Conservation (phyloP, 208 protist species). For the Trichomonas vaginalis region DNA sequence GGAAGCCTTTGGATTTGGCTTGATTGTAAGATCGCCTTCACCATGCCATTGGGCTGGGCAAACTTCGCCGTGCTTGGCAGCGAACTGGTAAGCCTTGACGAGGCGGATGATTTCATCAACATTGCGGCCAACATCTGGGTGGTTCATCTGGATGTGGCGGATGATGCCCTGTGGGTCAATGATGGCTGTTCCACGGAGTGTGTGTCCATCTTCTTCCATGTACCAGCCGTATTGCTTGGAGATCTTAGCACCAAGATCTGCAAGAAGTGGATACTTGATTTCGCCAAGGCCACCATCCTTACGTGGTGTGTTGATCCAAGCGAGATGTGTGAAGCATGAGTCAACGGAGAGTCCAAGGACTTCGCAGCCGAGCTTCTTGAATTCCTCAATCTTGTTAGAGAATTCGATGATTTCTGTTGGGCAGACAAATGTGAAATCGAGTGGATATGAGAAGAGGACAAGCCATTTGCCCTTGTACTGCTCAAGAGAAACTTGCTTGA, state of each 20-base stretch:
- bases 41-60: conserved; percentile 8
- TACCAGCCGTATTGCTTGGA: conserved; percentile 51
- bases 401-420: conserved; percentile 20
- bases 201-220: neutral
- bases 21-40: neutral
- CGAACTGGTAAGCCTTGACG: conserved; percentile 3
- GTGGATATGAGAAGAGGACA: conserved; percentile 9
- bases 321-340: conserved; percentile 63
- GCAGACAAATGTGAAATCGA: conserved; percentile 20
- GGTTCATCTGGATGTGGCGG: neutral
- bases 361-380: neutral
- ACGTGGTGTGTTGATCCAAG: conserved; percentile 72
- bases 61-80: conserved; percentile 1
- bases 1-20: neutral
- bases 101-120: neutral
- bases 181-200: neutral
- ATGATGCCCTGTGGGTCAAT: conserved; percentile 12
- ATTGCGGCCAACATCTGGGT: conserved; percentile 14
- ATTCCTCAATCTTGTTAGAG: neutral
- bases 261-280: conserved; percentile 49
- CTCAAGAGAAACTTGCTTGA: neutral
- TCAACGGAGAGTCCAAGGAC: conserved; percentile 6
- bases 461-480: conserved; percentile 8
- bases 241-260: conserved; percentile 74
- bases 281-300: conserved; percentile 77